Conservation (phyloP, 179 eudicot species). For the Pouteria campechiana region DNA sequence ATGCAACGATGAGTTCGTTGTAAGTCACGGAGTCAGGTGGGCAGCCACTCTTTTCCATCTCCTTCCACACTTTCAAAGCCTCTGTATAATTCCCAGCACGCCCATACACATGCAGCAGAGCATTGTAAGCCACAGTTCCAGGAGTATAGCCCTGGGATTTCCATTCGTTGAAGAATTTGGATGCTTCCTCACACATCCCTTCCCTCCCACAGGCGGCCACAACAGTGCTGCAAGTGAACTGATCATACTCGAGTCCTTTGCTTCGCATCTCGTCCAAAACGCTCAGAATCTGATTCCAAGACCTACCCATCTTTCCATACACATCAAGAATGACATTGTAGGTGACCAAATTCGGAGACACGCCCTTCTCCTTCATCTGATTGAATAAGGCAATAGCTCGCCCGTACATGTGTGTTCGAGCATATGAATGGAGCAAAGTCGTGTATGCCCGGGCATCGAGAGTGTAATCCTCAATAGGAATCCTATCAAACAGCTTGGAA, state of each 20-base stretch:
- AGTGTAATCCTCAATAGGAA: slow-evolving; percentile 46
- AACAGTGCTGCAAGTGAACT: slow-evolving; percentile 90
- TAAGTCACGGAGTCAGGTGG: slow-evolving; percentile 74
- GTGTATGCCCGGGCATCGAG: slow-evolving; percentile 74
- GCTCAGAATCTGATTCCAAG: slow-evolving; percentile 51
- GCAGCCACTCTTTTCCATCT: slow-evolving; percentile 73
- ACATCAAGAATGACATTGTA: slow-evolving; percentile 88
- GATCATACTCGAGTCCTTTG: slow-evolving; percentile 58
- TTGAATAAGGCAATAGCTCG: slow-evolving; percentile 50
- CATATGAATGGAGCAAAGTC: slow-evolving; percentile 61
- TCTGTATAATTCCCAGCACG: slow-evolving; percentile 66
- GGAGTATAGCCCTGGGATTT: slow-evolving; percentile 57
- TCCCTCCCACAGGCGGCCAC: slow-evolving; percentile 93
- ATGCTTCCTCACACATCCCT: slow-evolving; percentile 80
- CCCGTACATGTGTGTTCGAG: slow-evolving; percentile 47
- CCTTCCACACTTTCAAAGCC: slow-evolving; percentile 66
- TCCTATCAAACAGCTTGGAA: slow-evolving; percentile 51
- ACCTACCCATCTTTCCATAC: slow-evolving; percentile 89
- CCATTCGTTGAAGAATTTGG: slow-evolving; percentile 42
- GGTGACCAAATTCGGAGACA: slow-evolving; percentile 65
- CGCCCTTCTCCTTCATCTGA: slow-evolving; percentile 44
- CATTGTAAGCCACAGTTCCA: slow-evolving; percentile 71
- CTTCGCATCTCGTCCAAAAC: slow-evolving; percentile 64
- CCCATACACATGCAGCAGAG: slow-evolving; percentile 83
- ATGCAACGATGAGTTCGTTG: slow-evolving; percentile 75